Evolutionary conservation across 78 protist genomes (phyloP), one percentile per base, ranked within the genome.

Genomic region (Tieghemostelium lacteum): DNA sequence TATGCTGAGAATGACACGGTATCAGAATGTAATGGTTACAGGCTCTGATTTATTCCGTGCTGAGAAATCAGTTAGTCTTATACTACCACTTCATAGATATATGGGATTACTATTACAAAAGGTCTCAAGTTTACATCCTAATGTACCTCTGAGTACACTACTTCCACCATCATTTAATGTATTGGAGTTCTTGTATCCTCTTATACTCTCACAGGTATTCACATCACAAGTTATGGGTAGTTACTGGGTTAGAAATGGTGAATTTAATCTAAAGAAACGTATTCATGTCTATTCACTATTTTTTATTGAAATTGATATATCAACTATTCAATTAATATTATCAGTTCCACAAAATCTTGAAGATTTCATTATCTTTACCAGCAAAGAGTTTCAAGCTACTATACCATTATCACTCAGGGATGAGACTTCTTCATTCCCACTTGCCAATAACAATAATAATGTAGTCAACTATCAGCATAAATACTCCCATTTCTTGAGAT

Each of bases 161-260:
- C 19, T 83, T 3, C 91, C 91, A 54, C 3, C n/a, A 2, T 1
- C 37, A 2, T 39, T 83, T 29, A 69, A 83, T 33, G 52, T 49
- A n/a, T 16, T 4, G 2, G 37, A 40, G 22, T 37, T 83, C 6
- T 3, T 83, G 5, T 40, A 39, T 36, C 91, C 77, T 29, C 42
- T 83, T 8, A 19, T 83, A 17, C 5, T 69, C 4, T 26, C 69
- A 14, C 75, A 83, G 10, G 76, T 66, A 17, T 83, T 57, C 22
- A 29, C 31, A 8, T 78, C 66, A 10, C 91, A 83, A 33, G 91
- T 69, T 2, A 83, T 69, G 22, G 50, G 49, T 7, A 22, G 40
- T 10, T 83, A 83, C 31, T 83, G 91, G 91, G 91, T 83, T 55
- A 52, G 78, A 55, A 83, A 83, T 58, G 66, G 42, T 58, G 62